phyloP scores from a whole-genome alignment of 208 protist genomes.

The Naegleria gruberi region DNA sequence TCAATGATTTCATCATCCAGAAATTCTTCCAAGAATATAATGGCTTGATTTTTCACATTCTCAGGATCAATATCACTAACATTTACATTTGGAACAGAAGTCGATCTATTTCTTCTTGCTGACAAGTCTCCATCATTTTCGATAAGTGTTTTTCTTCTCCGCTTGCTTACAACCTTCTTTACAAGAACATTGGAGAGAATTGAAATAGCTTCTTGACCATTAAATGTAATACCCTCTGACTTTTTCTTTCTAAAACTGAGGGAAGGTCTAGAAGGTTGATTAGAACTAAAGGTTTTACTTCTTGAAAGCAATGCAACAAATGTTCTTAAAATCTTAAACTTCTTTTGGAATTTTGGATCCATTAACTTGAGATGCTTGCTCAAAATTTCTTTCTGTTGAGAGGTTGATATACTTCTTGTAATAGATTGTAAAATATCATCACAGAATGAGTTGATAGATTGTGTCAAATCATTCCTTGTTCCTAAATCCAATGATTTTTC shows the following conservation, averaged over 20 bases:
- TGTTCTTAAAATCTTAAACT: background rate
- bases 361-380: background rate
- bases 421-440: background rate
- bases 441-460: background rate
- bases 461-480: background rate
- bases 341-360: background rate
- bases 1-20: background rate
- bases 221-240: background rate
- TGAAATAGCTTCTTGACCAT: background rate
- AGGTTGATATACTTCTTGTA: background rate
- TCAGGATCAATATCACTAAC: background rate
- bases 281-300: background rate
- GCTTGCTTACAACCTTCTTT: background rate
- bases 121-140: background rate
- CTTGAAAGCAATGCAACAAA: background rate
- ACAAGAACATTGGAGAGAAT: background rate
- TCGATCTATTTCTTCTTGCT: background rate
- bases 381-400: background rate
- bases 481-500: too few relatives aligned
- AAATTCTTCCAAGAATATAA: background rate
- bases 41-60: background rate
- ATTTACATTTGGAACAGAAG: too few relatives aligned
- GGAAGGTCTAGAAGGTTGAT: background rate
- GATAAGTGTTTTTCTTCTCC: background rate
- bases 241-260: too few relatives aligned